Conservation (phyloP, 2,329 filamentous ascomycete species). For the Emergomyces pasteurianus region DNA sequence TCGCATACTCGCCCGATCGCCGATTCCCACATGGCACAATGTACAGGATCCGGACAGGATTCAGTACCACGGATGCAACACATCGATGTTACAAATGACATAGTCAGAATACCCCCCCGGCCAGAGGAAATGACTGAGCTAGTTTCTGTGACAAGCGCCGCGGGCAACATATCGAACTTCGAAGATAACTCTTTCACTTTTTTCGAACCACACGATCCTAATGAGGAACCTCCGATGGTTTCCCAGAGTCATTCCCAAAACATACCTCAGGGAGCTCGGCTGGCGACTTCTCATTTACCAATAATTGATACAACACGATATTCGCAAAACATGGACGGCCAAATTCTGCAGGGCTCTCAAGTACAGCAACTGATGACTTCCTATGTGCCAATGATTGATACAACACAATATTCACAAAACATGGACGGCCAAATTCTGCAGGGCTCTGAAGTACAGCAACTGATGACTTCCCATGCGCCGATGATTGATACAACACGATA, state of each 20-base stretch:
- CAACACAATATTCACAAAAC: too few relatives aligned
- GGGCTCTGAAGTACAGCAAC: too few relatives aligned
- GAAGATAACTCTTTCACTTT: background rate
- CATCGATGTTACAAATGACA: background rate
- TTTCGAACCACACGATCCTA: background rate
- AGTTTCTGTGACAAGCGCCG: background rate
- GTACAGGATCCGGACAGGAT: background rate
- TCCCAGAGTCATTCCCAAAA: background rate
- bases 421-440: too few relatives aligned
- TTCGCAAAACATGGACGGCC: too few relatives aligned
- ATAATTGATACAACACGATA: too few relatives aligned
- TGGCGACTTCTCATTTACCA: too few relatives aligned
- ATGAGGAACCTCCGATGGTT: background rate
- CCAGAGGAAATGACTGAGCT: background rate
- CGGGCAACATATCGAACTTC: background rate
- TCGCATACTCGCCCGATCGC: background rate
- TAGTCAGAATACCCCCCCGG: background rate
- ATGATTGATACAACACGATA: too few relatives aligned
- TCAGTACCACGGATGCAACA: background rate
- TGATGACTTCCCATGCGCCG: too few relatives aligned
- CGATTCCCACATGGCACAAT: background rate
- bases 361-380: too few relatives aligned
- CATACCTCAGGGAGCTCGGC: background rate
- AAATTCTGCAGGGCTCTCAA: too few relatives aligned
- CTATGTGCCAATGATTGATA: too few relatives aligned